These are phyloP conservation scores for Solanum verrucosum DNA, from an alignment of 257 asterid species.

Conservation along the genomic window DNA sequence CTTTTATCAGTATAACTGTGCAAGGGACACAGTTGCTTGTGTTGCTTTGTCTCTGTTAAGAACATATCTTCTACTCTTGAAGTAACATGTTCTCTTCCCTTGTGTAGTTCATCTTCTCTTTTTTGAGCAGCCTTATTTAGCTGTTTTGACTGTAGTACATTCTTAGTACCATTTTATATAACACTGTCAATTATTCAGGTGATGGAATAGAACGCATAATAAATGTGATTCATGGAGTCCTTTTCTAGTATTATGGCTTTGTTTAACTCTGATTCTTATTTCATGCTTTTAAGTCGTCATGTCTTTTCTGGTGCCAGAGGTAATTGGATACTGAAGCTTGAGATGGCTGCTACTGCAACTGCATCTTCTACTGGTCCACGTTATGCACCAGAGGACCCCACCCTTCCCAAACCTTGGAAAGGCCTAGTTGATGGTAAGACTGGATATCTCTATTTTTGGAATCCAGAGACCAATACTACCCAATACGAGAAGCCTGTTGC, in stretches of 20 bases:
- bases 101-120: not conserved
- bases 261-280: not conserved
- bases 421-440: constrained; percentile 88
- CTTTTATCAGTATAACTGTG: not conserved
- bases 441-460: constrained; percentile 91
- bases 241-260: not conserved
- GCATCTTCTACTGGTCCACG: constrained; percentile 36
- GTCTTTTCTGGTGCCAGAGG: not conserved
- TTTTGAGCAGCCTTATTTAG: not conserved
- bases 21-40: not conserved
- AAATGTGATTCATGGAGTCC: not conserved
- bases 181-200: not conserved
- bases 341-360: constrained; percentile 65
- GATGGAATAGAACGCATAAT: not conserved
- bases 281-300: not conserved
- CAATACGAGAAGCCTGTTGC: constrained; percentile 81
- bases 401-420: constrained; percentile 97
- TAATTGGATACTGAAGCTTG: constrained; percentile 9
- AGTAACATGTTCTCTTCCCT: not conserved
- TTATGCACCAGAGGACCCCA: constrained; percentile 93
- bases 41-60: not conserved
- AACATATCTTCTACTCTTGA: not conserved
- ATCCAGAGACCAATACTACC: constrained; percentile 86
- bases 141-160: not conserved
- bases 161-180: not conserved